These are phyloP conservation scores for Suillus americanus DNA, from an alignment of 768 basidiomycete genomes.

Conservation along the genomic window DNA sequence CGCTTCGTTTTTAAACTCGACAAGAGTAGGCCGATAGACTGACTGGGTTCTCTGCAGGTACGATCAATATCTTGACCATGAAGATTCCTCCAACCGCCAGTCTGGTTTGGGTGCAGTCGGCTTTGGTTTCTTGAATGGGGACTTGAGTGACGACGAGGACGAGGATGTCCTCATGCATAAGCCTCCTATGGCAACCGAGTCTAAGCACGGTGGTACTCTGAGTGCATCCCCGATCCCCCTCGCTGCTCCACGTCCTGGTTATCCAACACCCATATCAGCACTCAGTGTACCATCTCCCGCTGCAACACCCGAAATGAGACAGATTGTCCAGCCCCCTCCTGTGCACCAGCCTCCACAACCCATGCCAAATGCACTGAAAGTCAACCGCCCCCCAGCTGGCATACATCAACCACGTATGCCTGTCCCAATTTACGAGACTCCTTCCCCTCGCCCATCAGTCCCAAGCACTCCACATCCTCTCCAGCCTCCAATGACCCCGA, in stretches of 20 bases:
- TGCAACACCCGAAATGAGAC: conserved; percentile 34
- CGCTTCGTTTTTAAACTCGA: conserved; percentile 5
- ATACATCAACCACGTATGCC: conserved; percentile 25
- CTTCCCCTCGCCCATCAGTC: conserved; percentile 31
- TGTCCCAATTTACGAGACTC: conserved; percentile 33
- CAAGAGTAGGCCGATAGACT: neutral
- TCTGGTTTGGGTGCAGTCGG: conserved; percentile 57
- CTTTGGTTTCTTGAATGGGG: conserved; percentile 43
- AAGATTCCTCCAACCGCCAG: conserved; percentile 39
- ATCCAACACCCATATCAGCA: conserved; percentile 67
- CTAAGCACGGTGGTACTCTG: conserved; percentile 17
- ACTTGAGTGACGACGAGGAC: conserved; percentile 42
- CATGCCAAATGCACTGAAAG: conserved; percentile 15
- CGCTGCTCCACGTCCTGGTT: conserved; percentile 72
- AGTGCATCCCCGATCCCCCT: conserved; percentile 40
- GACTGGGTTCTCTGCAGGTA: conserved; percentile 44
- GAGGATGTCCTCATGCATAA: conserved; percentile 18
- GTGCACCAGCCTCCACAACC: conserved; percentile 13
- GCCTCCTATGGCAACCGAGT: conserved; percentile 13
- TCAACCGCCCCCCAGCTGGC: conserved; percentile 19
- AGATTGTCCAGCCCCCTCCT: conserved; percentile 26
- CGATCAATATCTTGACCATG: conserved; percentile 53
- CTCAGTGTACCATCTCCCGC: conserved; percentile 56
- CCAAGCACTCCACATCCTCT: conserved; percentile 70
- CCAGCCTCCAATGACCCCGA: conserved; percentile 75